These are phyloP conservation scores for Aspergillus sp. DNA, from an alignment of 2,329 filamentous ascomycete genomes.

Conservation along the genomic window DNA sequence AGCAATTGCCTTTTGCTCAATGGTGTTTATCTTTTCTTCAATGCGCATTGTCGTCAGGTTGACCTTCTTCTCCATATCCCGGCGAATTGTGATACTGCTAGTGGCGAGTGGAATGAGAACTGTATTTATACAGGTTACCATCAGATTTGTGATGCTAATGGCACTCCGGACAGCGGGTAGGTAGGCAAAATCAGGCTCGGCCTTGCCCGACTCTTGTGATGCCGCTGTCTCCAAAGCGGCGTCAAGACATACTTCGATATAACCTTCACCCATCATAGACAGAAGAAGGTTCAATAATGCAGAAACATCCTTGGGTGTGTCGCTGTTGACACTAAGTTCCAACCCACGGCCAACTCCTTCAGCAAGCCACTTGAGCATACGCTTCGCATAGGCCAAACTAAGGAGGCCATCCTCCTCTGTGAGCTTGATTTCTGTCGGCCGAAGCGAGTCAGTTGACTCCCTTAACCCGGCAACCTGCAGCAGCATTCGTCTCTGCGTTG, in stretches of 20 bases:
- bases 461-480: slow-evolving; percentile 78
- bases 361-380: slow-evolving; percentile 96
- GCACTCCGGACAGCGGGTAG: slow-evolving; percentile 73
- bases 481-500: slow-evolving; percentile 86
- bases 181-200: slow-evolving; percentile 82
- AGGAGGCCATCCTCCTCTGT: slow-evolving; percentile 83
- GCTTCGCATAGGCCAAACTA: slow-evolving; percentile 81
- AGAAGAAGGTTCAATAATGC: slow-evolving; percentile 79
- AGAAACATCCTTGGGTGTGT: slow-evolving; percentile 91
- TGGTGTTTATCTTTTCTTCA: slow-evolving; percentile 74
- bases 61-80: slow-evolving; percentile 82
- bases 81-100: slow-evolving; percentile 81
- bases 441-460: slow-evolving; percentile 59
- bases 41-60: slow-evolving; percentile 69
- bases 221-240: slow-evolving; percentile 70
- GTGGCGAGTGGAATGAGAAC: slow-evolving; percentile 87
- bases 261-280: slow-evolving; percentile 81
- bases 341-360: slow-evolving; percentile 88
- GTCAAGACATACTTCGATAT: slow-evolving; percentile 62
- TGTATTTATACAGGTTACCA: slow-evolving; percentile 86
- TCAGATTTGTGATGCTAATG: slow-evolving; percentile 85
- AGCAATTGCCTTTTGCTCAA: slow-evolving; percentile 65
- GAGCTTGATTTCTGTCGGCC: slow-evolving; percentile 83
- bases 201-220: slow-evolving; percentile 71
- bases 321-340: slow-evolving; percentile 79